phyloP scores from a whole-genome alignment of 805 yeast species.

The Candida rishiriensis region DNA sequence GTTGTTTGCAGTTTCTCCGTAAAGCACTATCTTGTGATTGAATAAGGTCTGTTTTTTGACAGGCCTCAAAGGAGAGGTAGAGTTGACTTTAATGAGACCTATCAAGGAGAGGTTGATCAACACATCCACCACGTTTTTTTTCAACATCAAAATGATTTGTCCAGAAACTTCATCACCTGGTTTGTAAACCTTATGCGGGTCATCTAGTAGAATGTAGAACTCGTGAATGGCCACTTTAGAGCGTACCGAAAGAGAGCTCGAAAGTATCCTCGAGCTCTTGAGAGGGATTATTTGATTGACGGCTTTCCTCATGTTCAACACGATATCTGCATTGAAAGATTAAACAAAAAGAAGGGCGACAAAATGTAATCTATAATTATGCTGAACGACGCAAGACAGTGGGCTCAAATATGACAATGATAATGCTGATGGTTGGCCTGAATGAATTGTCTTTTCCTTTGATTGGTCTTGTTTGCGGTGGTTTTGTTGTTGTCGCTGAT shows the following conservation, averaged over 20 bases:
- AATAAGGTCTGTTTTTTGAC: constrained; percentile 46
- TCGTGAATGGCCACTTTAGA: constrained; percentile 40
- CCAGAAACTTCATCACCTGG: constrained; percentile 79
- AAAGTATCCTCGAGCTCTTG: constrained; percentile 18
- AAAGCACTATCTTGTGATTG: constrained; percentile 54
- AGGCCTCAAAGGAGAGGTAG: constrained; percentile 50
- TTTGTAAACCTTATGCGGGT: constrained; percentile 70
- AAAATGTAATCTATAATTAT: no score
- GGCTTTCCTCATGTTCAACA: constrained; percentile 41
- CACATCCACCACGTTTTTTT: constrained; percentile 51
- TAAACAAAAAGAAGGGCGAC: no score
- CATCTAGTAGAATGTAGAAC: constrained; percentile 64
- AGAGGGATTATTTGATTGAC: constrained; percentile 42
- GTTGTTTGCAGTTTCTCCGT: constrained; percentile 37
- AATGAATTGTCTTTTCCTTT: no score
- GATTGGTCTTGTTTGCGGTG: no score
- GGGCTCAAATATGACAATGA: no score
- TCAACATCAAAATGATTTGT: constrained; percentile 51
- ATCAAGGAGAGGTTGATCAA: constrained; percentile 48
- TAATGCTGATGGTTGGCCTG: no score
- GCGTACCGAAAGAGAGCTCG: constrained; percentile 15
- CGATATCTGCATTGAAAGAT: no score
- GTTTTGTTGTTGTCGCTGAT: no score
- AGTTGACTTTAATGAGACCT: constrained; percentile 52
- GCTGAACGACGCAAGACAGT: no score